Percentiles rank a stretch among this genome's conserved stretches.
These are phyloP conservation scores for Acacia concinna DNA, from an alignment of 331 rosid species.

Conservation along the genomic window DNA sequence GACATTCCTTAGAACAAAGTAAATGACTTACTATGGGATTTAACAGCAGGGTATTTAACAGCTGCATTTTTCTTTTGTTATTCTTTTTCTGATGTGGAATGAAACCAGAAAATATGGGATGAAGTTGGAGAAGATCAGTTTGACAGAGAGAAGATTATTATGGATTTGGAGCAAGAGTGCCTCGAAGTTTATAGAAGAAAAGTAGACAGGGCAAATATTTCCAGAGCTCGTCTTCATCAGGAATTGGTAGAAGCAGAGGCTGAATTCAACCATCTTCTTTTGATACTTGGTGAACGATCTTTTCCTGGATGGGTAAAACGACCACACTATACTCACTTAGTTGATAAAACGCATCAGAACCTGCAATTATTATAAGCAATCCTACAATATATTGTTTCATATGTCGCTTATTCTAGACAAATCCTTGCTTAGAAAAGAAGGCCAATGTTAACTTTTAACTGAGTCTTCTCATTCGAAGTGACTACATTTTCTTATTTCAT, in stretches of 20 bases:
- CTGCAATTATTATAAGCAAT: slow-evolving; percentile 18
- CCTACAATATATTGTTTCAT: slow-evolving; percentile 1
- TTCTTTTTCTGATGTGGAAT: not conserved
- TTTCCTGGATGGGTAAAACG: slow-evolving; percentile 88
- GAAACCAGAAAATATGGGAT: slow-evolving; percentile 83
- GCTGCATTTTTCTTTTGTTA: slow-evolving; percentile 19
- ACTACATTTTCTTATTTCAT: not conserved
- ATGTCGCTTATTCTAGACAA: not conserved
- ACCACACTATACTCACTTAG: slow-evolving; percentile 27
- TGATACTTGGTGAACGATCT: slow-evolving; percentile 90
- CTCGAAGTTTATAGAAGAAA: slow-evolving; percentile 79
- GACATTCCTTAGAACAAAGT: slow-evolving; percentile 14
- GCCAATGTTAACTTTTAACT: not conserved
- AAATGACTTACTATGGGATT: not conserved
- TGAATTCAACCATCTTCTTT: slow-evolving; percentile 89
- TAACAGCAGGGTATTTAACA: slow-evolving; percentile 8
- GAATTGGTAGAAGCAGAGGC: slow-evolving; percentile 98
- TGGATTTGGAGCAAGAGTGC: slow-evolving; percentile 91
- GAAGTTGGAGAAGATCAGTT: slow-evolving; percentile 95
- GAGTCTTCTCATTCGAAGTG: slow-evolving; percentile 7
- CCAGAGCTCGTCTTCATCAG: slow-evolving; percentile 90
- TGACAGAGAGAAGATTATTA: slow-evolving; percentile 82
- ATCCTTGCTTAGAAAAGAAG: not conserved
- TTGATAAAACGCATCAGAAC: slow-evolving; percentile 28
- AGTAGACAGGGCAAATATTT: slow-evolving; percentile 83